Evolutionary conservation across 2,329 filamentous ascomycete species (phyloP).

Genomic region (Aschersonia sp.): DNA sequence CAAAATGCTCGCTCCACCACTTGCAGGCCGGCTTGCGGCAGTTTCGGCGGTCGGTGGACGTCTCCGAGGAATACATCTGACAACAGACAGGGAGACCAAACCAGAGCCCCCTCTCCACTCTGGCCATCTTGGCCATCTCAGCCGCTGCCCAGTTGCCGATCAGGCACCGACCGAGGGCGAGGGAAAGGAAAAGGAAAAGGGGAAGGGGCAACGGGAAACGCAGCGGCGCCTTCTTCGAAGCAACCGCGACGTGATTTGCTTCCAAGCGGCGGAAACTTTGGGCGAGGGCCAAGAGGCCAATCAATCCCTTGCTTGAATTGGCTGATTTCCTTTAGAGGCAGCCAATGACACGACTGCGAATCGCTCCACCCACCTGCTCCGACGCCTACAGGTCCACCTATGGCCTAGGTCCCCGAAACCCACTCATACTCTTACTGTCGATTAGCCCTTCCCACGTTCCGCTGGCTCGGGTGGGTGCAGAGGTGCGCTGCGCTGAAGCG

Average conservation of each 20-base stretch:
- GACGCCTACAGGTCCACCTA: neutral
- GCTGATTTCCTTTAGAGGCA: neutral
- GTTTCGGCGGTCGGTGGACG: neutral
- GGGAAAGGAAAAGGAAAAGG: neutral
- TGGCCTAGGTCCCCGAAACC: neutral
- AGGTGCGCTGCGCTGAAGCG: neutral
- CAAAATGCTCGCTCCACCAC: neutral
- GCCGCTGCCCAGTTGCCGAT: neutral
- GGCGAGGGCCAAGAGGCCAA: neutral
- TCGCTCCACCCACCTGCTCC: neutral
- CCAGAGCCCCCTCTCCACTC: neutral
- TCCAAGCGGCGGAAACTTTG: too few species aligned
- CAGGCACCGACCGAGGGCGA: neutral
- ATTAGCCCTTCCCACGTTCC: neutral
- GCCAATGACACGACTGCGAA: neutral
- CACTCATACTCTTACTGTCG: neutral
- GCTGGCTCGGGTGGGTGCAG: neutral
- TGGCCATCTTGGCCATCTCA: neutral
- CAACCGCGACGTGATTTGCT: too few species aligned
- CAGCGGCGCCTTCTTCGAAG: too few species aligned
- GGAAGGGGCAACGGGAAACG: too few species aligned
- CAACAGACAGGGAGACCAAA: too few species aligned
- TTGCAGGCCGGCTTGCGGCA: neutral
- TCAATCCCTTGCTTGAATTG: neutral
- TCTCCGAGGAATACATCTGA: neutral